Evolutionary conservation across 2,329 filamentous ascomycete species (phyloP).

Genomic region (Leptographium procerum): DNA sequence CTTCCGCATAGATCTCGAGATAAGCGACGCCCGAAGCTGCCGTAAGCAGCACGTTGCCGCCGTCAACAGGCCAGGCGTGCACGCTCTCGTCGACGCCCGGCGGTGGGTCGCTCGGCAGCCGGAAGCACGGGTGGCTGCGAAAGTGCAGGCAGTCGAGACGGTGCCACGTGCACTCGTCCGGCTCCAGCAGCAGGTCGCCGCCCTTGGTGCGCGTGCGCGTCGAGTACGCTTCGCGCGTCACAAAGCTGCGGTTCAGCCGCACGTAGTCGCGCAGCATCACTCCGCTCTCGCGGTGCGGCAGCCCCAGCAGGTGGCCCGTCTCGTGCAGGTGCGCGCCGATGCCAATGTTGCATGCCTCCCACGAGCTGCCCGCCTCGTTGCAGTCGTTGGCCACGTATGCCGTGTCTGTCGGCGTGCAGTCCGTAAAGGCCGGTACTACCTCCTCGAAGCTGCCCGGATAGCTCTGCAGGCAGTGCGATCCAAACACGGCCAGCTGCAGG

Average conservation of each 20-base stretch:
- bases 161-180: slow-evolving; percentile 88
- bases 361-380: slow-evolving; percentile 77
- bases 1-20: slow-evolving; percentile 69
- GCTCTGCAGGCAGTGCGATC: slow-evolving; percentile 82
- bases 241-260: slow-evolving; percentile 71
- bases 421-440: slow-evolving; percentile 75
- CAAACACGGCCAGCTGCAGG: slow-evolving; percentile 77
- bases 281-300: slow-evolving; percentile 80
- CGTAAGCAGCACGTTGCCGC: slow-evolving; percentile 62
- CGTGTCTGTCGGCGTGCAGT: slow-evolving; percentile 82
- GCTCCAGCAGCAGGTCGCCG: slow-evolving; percentile 52
- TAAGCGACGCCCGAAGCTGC: slow-evolving; percentile 75
- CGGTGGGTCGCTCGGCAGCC: slow-evolving; percentile 62
- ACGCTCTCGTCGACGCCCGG: slow-evolving; percentile 60
- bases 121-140: slow-evolving; percentile 81
- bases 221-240: slow-evolving; percentile 70
- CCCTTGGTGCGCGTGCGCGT: slow-evolving; percentile 79
- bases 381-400: slow-evolving; percentile 73
- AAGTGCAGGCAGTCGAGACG: slow-evolving; percentile 81
- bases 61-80: slow-evolving; percentile 77
- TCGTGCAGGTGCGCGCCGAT: slow-evolving; percentile 91
- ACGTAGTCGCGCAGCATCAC: slow-evolving; percentile 88
- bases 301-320: slow-evolving; percentile 80
- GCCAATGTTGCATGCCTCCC: slow-evolving; percentile 91
- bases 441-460: slow-evolving; percentile 86